Conservation (phyloP, 2,329 filamentous ascomycete species). For the Geosmithia putterillii region DNA sequence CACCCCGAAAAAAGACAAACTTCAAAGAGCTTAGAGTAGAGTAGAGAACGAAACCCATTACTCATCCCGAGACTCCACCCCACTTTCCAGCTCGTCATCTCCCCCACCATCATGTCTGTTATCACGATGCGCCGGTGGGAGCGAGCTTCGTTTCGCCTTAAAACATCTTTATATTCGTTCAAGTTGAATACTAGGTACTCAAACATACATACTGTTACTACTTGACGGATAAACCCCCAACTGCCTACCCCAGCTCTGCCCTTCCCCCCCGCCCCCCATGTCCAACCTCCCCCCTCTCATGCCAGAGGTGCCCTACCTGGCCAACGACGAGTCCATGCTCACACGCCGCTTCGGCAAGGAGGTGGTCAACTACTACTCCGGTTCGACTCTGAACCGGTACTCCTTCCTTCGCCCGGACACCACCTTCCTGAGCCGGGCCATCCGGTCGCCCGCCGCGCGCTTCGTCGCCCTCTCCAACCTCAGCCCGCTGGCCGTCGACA, state of each 20-base stretch:
- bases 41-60: neutral
- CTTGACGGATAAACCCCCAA: too few species aligned
- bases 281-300: slow-evolving; percentile 14
- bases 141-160: too few species aligned
- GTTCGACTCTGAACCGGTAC: slow-evolving; percentile 65
- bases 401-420: slow-evolving; percentile 65
- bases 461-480: slow-evolving; percentile 76
- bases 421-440: slow-evolving; percentile 55
- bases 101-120: too few species aligned
- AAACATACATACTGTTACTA: too few species aligned
- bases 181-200: too few species aligned
- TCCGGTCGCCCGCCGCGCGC: slow-evolving; percentile 49
- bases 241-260: neutral
- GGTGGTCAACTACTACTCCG: slow-evolving; percentile 74
- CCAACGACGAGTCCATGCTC: slow-evolving; percentile 51
- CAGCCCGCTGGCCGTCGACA: slow-evolving; percentile 51
- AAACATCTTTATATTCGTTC: too few species aligned
- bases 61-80: neutral
- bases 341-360: slow-evolving; percentile 68
- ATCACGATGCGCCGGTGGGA: too few species aligned
- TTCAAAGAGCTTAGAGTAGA: too few species aligned
- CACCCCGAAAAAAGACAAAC: too few species aligned
- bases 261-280: neutral
- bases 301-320: slow-evolving; percentile 31
- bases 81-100: neutral